A percentile compares a stretch with the other conserved stretches of the same genome.
Evolutionary conservation across 495 filamentous ascomycete genomes (phyloP).

Genomic region (Penicillium silybi): DNA sequence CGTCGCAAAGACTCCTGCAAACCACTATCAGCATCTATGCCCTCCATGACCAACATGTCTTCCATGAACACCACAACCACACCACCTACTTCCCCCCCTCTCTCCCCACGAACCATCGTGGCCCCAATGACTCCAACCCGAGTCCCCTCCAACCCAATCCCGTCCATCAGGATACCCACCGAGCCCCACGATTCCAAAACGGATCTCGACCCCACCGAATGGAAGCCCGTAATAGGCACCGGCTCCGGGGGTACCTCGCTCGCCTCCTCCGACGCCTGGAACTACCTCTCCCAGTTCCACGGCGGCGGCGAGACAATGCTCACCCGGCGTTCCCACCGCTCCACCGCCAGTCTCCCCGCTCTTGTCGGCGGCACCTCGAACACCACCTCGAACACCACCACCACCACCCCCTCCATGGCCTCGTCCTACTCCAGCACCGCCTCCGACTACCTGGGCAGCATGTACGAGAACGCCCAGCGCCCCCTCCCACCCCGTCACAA

Average conservation of each 20-base stretch:
- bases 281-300: conserved; percentile 49
- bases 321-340: conserved; percentile 30
- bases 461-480: conserved; percentile 30
- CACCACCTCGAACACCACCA: conserved; percentile 36
- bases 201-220: conserved; percentile 56
- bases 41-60: conserved; percentile 29
- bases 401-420: conserved; percentile 44
- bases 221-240: conserved; percentile 49
- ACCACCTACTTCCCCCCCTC: conserved; percentile 31
- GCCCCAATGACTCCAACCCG: conserved; percentile 41
- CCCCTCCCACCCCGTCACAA: conserved; percentile 43
- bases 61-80: conserved; percentile 21
- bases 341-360: conserved; percentile 34
- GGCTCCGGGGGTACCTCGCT: conserved; percentile 14
- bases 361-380: conserved; percentile 19
- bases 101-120: conserved; percentile 42
- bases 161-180: conserved; percentile 40
- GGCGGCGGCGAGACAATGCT: conserved; percentile 21
- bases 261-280: conserved; percentile 45
- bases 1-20: conserved; percentile 51
- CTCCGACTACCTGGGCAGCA: conserved; percentile 35
- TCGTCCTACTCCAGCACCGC: conserved; percentile 41
- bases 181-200: conserved; percentile 37
- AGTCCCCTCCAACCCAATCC: conserved; percentile 23
- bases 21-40: conserved; percentile 41